Base-by-base conservation (phyloP, 169 alveolate species). In the Cryptosporidium xiaoi region DNA sequence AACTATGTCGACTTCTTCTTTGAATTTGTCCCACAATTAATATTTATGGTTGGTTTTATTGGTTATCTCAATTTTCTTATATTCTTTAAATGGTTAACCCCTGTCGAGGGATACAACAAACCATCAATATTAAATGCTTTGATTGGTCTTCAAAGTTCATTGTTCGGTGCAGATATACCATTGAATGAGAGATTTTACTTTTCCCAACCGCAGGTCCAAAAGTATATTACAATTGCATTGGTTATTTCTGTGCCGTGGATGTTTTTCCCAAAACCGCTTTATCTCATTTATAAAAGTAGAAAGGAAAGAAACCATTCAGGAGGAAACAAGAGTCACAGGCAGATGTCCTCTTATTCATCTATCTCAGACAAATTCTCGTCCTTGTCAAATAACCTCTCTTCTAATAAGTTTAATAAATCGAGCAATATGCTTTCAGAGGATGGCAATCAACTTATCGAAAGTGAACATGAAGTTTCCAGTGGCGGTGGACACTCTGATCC, bases 11-110 rank as follows among this genome's bases (percentile, higher is more conserved):
- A 97, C 90, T 97, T 98, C 82, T 71, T 95, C 66, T 97, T 97
- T 82, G 99, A 99, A 90, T 98, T 97, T 91, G 82, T 99, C 36
- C 99, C 99, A 34, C 98, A 98, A 92, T 71, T 99, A 31, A 91
- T 97, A 15, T 95, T 99, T 92, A 92, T 98, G 96, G 68, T 94
- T 31, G 83, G 96, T 53, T 92, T 98, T 27, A 97, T 98, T 77
- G 99, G 99, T 1, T 99, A 97, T 92, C 96, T 97, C 96, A 96
- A 93, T 71, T 91, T 96, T 82, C 83, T 98, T 89, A 97, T 98
- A 48, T 83, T 98, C 56, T 92, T 95, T 82, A 98, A 98, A 91
- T 97, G 99, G 99, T 82, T 94, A 18, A 94, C 96, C 15, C 97
- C 97, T 10, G 91, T 90, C 91, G 94, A 92, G 51, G 95, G 93